Evolutionary conservation across 768 basidiomycete genomes (phyloP).

Genomic region (Agrocybe chaxingu): DNA sequence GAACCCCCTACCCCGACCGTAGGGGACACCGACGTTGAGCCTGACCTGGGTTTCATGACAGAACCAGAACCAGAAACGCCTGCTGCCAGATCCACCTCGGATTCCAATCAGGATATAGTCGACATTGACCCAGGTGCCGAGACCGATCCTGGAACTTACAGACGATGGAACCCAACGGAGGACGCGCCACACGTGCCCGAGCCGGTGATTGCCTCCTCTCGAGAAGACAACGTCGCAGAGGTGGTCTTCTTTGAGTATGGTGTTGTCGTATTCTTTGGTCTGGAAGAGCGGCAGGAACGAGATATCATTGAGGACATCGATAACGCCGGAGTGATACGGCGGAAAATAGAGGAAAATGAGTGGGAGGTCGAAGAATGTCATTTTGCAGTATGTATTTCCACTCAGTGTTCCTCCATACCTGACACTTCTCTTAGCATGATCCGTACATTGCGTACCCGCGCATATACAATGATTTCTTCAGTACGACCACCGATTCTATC

Average conservation of each 20-base stretch:
- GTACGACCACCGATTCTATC: conserved; percentile 42
- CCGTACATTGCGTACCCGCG: conserved; percentile 80
- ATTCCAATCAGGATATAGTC: not conserved
- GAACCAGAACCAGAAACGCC: conserved; percentile 18
- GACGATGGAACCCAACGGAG: conserved; percentile 6
- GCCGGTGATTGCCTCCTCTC: conserved; percentile 12
- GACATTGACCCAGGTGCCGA: conserved; percentile 23
- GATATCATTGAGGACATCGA: conserved; percentile 83
- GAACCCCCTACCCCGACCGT: conserved; percentile 7
- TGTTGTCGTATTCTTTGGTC: conserved; percentile 89
- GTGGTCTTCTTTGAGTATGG: conserved; percentile 85
- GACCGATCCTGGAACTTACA: conserved; percentile 27
- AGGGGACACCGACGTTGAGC: conserved; percentile 13
- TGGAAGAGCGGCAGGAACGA: conserved; percentile 74
- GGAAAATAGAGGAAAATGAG: conserved; percentile 57
- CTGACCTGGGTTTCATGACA: conserved; percentile 9
- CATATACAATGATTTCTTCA: conserved; percentile 96
- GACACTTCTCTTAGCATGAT: conserved; percentile 58
- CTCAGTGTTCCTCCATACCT: not conserved
- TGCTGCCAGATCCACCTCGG: conserved; percentile 7
- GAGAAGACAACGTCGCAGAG: conserved; percentile 61
- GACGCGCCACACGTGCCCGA: conserved; percentile 1
- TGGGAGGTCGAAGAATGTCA: conserved; percentile 97
- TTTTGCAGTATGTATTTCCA: conserved; percentile 57
- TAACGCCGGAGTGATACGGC: conserved; percentile 63